Base-by-base conservation (phyloP, 2,329 filamentous ascomycete genomes). In the Claviceps purpurea region DNA sequence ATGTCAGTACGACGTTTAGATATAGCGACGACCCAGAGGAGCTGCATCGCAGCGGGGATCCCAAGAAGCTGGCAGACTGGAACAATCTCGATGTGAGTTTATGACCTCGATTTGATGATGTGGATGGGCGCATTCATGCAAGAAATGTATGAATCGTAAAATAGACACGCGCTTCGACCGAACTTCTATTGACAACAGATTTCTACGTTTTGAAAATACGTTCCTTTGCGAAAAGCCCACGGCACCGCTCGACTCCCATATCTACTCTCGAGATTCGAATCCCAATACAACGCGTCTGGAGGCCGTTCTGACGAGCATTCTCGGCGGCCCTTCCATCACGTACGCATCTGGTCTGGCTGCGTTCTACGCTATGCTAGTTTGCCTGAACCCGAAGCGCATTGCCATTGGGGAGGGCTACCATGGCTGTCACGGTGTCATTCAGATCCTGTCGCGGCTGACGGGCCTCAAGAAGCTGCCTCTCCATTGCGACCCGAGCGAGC, bases 1-100 rank as follows among this genome's bases (percentile, higher is more conserved):
- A 97, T 66, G 81, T 94, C 57, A 89, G 89, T 56, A 96, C 91
- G 13, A 97, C 89, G 16, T 97, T 89, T 69, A 82, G 88, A 59
- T 97, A 96, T 67, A 73, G 76, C 30, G 69, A 73, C 50, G 77
- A 95, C 64, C 87, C 89, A 2, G 76, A 82, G 5, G 65, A 80
- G 30, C 77, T 95, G 46, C 69, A 55, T 64, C 54, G 64, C 24
- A 47, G 52, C 38, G 38, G 37, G 8, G 57, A 58, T 34, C 7
- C 65, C 26, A 42, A 30, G 2, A 53, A 79, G 30, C 77, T 95
- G 47, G 68, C 54, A 63, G 55, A 65, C 20, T 73, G 71, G 70
- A 63, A 65, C 16, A 78, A 85, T 54, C 59, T 68, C 30, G 78
- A 79, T 62, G 82, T 85, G 68, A 68, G 76, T 64, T 18, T 13